Evolutionary conservation across 768 basidiomycete genomes (phyloP), one percentile per base, ranked within the genome.

Genomic region (Leucocoprinus sp.): DNA sequence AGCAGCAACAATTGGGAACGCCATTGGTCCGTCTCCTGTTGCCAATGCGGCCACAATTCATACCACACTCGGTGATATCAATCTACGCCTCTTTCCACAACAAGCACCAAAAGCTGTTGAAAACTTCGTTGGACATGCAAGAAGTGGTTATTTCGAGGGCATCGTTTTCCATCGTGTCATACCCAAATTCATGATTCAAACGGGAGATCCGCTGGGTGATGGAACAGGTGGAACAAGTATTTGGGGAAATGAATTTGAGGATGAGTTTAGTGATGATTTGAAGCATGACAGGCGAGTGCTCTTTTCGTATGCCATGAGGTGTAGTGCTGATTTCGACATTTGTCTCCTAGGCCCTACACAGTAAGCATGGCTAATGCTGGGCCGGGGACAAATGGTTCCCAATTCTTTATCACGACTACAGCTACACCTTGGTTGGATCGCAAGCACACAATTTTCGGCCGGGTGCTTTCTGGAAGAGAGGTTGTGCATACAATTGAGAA

Each of bases 141-240:
- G 87, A 54, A 88, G 82, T 53, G 82, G 89, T 2, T 98, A 85
- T 67, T 98, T 85, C 57, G 95, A 99, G 60, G 82, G 84, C 9
- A 71, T 96, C 48, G 78, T 97, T 57, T 97, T 98, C 72, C 96
- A 99, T 62, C 86, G 96, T 48, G 89, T 98, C 52, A 99, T 99
- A 60, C 78, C 90, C 50, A 98, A 99, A 66, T 99, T 99, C 59
- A 95, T 95, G 93, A 86, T 96, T 45, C 93, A 96, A 70, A 95
- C 92, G 3, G 92, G 92, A 24, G 92, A 95, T 57, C 93, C 93
- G 2, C 67, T 93, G n/a, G 92, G 89, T 17, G 90, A 96, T 64
- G 93, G 92, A 4, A 93, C 92, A 0, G 92, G 92, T 12, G 93
- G 93, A 11, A 80, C 73, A 40, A 90, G 86, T 9, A 89, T 95